Conservation (phyloP, 2,329 filamentous ascomycete species). For the Clonostachys rosea region DNA sequence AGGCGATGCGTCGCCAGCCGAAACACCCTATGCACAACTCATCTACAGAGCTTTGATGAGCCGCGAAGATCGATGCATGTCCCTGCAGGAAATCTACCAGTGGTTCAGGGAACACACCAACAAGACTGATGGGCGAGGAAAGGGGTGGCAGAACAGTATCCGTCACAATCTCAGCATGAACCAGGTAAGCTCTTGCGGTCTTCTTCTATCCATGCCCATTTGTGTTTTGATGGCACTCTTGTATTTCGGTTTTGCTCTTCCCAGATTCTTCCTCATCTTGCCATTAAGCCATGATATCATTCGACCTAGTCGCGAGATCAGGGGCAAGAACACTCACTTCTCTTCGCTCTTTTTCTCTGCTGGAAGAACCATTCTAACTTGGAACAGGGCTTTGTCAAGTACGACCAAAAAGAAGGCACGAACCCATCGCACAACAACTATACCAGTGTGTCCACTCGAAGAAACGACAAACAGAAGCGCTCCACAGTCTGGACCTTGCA, state of each 20-base stretch:
- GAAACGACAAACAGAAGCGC: conserved; percentile 48
- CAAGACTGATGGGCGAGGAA: conserved; percentile 70
- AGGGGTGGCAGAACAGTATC: conserved; percentile 94
- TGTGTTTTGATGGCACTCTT: background rate
- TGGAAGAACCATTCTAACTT: background rate
- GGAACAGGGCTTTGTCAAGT: conserved; percentile 36
- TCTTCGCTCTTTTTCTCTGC: background rate
- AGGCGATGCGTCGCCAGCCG: background rate
- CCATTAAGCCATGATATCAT: background rate
- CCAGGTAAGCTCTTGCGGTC: conserved; percentile 50
- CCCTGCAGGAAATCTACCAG: conserved; percentile 80
- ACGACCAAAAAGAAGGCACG: conserved; percentile 12
- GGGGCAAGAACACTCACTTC: background rate
- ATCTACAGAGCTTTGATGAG: conserved; percentile 74
- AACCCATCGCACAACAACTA: background rate
- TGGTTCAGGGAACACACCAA: conserved; percentile 84
- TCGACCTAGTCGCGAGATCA: background rate
- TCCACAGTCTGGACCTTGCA: conserved; percentile 74
- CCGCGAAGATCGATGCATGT: conserved; percentile 63
- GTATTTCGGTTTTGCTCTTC: background rate
- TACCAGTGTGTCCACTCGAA: conserved; percentile 3
- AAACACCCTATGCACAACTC: conserved; percentile 72
- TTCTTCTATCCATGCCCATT: conserved; percentile 4
- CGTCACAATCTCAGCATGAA: conserved; percentile 97
- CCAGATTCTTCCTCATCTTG: background rate